Evolutionary conservation across 108 stramenopile species (phyloP), one percentile per base, ranked within the genome.

Genomic region (Asterionellopsis glacialis): DNA sequence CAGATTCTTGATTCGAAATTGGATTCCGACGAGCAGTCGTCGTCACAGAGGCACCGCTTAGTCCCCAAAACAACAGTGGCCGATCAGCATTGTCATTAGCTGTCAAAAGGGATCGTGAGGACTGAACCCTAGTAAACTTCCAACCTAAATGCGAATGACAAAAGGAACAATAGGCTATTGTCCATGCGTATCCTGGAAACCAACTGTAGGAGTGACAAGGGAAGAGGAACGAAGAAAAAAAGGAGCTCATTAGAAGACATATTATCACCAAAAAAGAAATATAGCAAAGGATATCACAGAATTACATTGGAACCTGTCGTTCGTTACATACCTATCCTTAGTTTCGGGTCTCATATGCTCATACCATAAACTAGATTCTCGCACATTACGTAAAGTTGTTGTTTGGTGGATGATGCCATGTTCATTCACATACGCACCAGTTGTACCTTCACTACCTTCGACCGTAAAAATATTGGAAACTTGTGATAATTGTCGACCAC

Each of bases 141-240:
- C 91, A 93, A 42, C 91, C 91, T n/a, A 93, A 55, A 47, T 84
- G 72, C 13, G 65, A 57, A n/a, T 40, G 57, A 58, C 91, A 93
- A 5, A 58, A 47, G 10, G 45, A 24, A 45, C 91, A 93, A 48
- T 73, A 65, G 9, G 81, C 61, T 23, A 93, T 82, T 9, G 68
- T 73, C 88, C 88, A 93, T 22, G 72, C 53, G 56, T 86, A 93
- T 2, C 91, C 91, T 28, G 85, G 85, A 60, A 93, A 93, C 80
- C 80, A 81, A 0, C 64, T 67, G 9, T 42, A 15, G n/a, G n/a
- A n/a, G 7, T 33, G 33, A 33, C 7, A 33, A 2, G 33, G 7
- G 24, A n/a, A 18, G 16, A 19, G 41, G 24, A 54, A 9, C 22
- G 25, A 27, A 11, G 16, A 51, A 18, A 19, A 40, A 71, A 74